Conservation (phyloP, 441 rosid species). For the Viola pubescens region DNA sequence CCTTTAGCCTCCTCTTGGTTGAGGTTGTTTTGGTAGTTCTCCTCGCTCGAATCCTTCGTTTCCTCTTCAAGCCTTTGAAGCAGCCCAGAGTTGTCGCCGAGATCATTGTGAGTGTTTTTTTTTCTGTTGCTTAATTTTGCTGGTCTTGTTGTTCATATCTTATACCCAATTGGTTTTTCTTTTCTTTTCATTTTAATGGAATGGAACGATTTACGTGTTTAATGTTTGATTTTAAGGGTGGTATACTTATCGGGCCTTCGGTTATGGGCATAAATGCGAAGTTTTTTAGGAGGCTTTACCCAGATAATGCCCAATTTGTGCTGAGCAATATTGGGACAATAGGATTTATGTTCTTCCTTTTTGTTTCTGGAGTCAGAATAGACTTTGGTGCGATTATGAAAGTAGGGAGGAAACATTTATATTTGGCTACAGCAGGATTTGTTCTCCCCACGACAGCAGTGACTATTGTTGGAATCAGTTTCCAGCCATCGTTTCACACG, state of each 20-base stretch:
- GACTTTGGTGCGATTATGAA: slow-evolving; percentile 33
- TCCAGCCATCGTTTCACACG: slow-evolving; percentile 28
- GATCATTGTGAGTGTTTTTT: slow-evolving; percentile 42
- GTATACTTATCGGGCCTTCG: slow-evolving; percentile 65
- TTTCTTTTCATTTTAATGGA: not conserved
- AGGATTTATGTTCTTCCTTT: slow-evolving; percentile 48
- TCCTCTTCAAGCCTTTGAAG: slow-evolving; percentile 56
- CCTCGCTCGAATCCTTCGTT: slow-evolving; percentile 27
- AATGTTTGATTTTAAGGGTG: slow-evolving; percentile 38
- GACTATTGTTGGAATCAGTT: slow-evolving; percentile 6
- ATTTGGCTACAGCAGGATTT: slow-evolving; percentile 29
- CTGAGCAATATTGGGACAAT: slow-evolving; percentile 40
- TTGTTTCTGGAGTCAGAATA: slow-evolving; percentile 49
- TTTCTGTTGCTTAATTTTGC: not conserved
- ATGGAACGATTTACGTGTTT: not conserved
- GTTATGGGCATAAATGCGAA: slow-evolving; percentile 36
- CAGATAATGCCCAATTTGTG: slow-evolving; percentile 33
- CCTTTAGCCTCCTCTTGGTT: slow-evolving; percentile 31
- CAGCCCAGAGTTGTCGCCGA: slow-evolving; percentile 65
- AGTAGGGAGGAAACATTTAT: slow-evolving; percentile 42
- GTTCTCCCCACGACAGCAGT: slow-evolving; percentile 21
- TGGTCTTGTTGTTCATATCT: not conserved
- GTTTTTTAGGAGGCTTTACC: slow-evolving; percentile 24
- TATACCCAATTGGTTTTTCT: not conserved
- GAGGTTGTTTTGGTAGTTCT: slow-evolving; percentile 33